Base-by-base conservation (phyloP, 306 rosid species). In the Cicer cuneatum region DNA sequence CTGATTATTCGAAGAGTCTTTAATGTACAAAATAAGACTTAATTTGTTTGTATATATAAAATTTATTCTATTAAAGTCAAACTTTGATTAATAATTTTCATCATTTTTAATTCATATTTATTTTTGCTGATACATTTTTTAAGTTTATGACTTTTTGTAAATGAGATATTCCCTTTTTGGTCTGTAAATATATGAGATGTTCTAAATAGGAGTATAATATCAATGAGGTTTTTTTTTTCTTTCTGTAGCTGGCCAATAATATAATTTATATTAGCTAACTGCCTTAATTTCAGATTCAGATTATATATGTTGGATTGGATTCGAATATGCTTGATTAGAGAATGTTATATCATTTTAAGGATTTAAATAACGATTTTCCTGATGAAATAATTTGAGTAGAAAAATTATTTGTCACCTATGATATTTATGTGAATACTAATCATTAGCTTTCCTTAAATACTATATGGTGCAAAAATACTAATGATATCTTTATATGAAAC, bases 1-100 rank as follows among this genome's bases (percentile, higher is more conserved):
- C 42, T 65, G 70, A 65, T 65, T 10, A 38, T 41, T 65, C 8
- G 18, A 65, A 18, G 53, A 42, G 70, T 66, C 21, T 66, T 66
- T 11, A 21, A 46, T 21, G 10, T 24, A 45, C 14, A 54, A 51
- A 14, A 54, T 49, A 14, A 54, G 33, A 48, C 19, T 19, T n/a
- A n/a, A n/a, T n/a, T 40, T 7, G 59, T 47, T 48, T 16, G 15
- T n/a, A 4, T 6, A 45, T 43, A 67, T 8, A 13, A 40, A 41
- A 10, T 9, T 35, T 33, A 33, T 29, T 59, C 7, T 61, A 42
- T 29, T 33, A 7, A 7, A 61, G 78, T 63, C 69, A 57, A 38
- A 57, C 38, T 47, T 61, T 61, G 13, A 1, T 10, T 11, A 13
- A 71, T 19, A 54, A 4, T 39, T 53, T 39, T 71, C 39, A 11